Evolutionary conservation across 257 asterid species (phyloP), one percentile per base, ranked within the genome.

Genomic region (Mitragyna speciosa): DNA sequence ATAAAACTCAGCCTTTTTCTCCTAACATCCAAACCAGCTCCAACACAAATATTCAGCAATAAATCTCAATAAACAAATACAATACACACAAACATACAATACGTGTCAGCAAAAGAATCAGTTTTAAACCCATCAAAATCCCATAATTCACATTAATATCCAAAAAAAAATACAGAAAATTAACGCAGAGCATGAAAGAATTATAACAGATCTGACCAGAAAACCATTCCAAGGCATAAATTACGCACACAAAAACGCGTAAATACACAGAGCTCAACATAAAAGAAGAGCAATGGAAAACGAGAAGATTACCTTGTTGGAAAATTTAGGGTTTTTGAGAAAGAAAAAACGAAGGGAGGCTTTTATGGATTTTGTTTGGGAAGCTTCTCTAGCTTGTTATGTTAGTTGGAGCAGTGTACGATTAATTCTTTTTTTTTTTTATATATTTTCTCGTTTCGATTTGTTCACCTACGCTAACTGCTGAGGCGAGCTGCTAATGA

Each of bases 141-240:
- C 56, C 73, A 68, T 19, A 75, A 70, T 64, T 56, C 79, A 36
- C 71, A 19, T 36, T 20, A 74, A 39, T 15, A 54, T 36, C 67
- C 17, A 49, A 81, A 31, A 19, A 59, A 41, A 43, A 36, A 36
- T n/a, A n/a, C n/a, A n/a, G n/a, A n/a, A n/a, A n/a, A 36, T 36
- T 45, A 65, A 51, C 83, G 82, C 86, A 68, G 8, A 73, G 52
- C 74, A 78, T 59, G 79, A 41, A 65, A 73, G 41, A 77, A 70
- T 31, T 78, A 73, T 14, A 79, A 76, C 87, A 86, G 89, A 86
- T 86, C 89, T 83, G 85, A 76, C 78, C 80, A 66, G 67, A 66
- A 51, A 81, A 73, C 73, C 49, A 70, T 72, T 74, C 61, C 1
- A 7, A n/a, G 39, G 16, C 82, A 45, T 6, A 75, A 43, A 56